Percentiles rank a stretch among this genome's conserved stretches.
Conservation (phyloP, 1,284 basidiomycete species). For the Ceratobasidium theobromae region DNA sequence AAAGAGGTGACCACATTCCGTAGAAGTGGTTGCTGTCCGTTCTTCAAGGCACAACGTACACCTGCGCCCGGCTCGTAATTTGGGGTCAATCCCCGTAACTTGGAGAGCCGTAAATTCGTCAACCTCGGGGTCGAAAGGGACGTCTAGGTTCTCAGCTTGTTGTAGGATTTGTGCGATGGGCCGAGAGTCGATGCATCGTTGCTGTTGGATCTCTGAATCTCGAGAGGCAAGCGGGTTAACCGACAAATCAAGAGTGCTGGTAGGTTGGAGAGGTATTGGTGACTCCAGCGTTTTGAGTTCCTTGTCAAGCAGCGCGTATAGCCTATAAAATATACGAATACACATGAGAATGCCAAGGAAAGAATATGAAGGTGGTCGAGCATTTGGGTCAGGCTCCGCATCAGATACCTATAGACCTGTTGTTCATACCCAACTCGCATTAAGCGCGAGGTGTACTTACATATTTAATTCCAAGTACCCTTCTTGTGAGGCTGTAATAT, state of each 20-base stretch:
- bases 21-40: constrained; percentile 76
- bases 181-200: constrained; percentile 29
- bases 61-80: constrained; percentile 61
- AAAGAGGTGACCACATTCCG: constrained; percentile 93
- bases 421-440: not conserved
- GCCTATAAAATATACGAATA: constrained; percentile 67
- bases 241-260: constrained; percentile 12
- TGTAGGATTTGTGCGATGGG: constrained; percentile 19
- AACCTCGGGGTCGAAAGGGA: constrained; percentile 9
- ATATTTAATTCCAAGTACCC: constrained; percentile 72
- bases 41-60: constrained; percentile 88
- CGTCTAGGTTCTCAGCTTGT: constrained; percentile 15
- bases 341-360: constrained; percentile 76
- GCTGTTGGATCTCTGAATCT: constrained; percentile 21
- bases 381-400: constrained; percentile 67
- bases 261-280: constrained; percentile 11
- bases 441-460: constrained; percentile 50
- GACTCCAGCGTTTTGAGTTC: constrained; percentile 7
- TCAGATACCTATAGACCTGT: constrained; percentile 61
- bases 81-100: constrained; percentile 36
- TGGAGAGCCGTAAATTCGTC: not conserved
- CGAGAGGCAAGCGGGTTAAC: constrained; percentile 1
- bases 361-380: constrained; percentile 78
- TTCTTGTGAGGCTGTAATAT: constrained; percentile 74
- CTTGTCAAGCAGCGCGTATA: constrained; percentile 40